Base-by-base conservation (phyloP, 2,329 filamentous ascomycete genomes). In the Sarocladium oryzae region DNA sequence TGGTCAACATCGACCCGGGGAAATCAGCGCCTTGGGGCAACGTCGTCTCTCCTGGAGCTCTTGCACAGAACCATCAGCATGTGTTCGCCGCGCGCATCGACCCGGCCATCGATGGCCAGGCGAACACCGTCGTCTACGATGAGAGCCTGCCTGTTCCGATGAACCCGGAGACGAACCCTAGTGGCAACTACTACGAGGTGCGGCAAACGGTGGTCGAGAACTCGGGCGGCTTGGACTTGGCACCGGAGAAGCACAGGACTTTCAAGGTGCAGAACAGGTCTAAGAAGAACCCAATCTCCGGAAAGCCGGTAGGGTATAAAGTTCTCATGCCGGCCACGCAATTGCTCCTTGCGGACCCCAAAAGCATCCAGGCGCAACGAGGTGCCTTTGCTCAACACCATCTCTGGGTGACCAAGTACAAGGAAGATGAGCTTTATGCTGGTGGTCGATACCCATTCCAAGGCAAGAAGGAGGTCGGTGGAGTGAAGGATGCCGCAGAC, bases 41-140 rank as follows among this genome's bases (percentile, higher is more conserved):
- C 51, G 71, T 84, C 3, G 81, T 87, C 3, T 72, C 72, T 4
- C 75, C 77, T 0, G 82, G 82, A 0, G 76, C 79, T 0, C 65
- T 85, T 4, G 83, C 82, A 0, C 79, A 81, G 49, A 82, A 85
- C 61, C 82, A 86, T 58, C 83, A 86, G 60, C 82, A 86, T 65
- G 72, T 86, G 49, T 86, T 86, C 61, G 76, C 72, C 23, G 62
- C 80, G 35, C 75, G 82, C 3, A 76, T 86, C 33, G 82, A 86
- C 57, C 80, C 82, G 0, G 76, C 78, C 18, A 69, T 85, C 41
- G 81, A 85, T 58, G 81, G 82, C 2, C 68, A 76, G 53, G 63
- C 66, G 1, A 85, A 85, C 60, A 78, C 78, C 0, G 65, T 84
- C 1, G 61, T 70, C 0, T 63, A 69, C 6, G 66, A 71, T 28